Percentiles rank a stretch among this genome's conserved stretches.
Conservation (phyloP, 2,329 filamentous ascomycete genomes). For the Aspergillus novoparasiticus region DNA sequence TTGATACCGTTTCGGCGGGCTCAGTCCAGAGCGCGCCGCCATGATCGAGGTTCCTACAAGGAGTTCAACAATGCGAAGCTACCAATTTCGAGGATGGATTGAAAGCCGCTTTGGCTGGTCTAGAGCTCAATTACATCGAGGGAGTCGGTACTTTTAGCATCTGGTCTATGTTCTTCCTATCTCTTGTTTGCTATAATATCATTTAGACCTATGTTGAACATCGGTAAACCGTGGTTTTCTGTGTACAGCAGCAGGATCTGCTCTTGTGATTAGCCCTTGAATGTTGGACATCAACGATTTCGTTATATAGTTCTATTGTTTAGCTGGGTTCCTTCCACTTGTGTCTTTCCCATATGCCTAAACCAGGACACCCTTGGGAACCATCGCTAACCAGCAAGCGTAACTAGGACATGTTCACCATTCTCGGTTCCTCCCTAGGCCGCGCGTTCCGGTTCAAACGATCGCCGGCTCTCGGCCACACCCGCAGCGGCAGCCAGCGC, state of each 20-base stretch:
- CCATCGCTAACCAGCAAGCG: slow-evolving; percentile 5
- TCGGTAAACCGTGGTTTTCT: slow-evolving; percentile 3
- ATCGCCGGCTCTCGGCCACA: slow-evolving; percentile 38
- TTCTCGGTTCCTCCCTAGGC: slow-evolving; percentile 48
- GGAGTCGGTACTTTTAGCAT: slow-evolving; percentile 8
- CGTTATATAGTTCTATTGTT: slow-evolving; percentile 8
- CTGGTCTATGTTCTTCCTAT: slow-evolving; percentile 10
- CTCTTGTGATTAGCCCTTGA: slow-evolving; percentile 12
- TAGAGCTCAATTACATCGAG: slow-evolving; percentile 17
- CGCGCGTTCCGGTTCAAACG: slow-evolving; percentile 41
- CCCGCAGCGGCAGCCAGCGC: slow-evolving; percentile 31
- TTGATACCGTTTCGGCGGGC: slow-evolving; percentile 39
- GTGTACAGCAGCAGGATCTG: slow-evolving; percentile 1
- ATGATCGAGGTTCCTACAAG: slow-evolving; percentile 20
- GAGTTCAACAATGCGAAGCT: slow-evolving; percentile 27
- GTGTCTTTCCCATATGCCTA: not conserved
- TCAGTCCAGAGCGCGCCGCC: slow-evolving; percentile 28
- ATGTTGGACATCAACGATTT: slow-evolving; percentile 4
- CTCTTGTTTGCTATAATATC: slow-evolving; percentile 7
- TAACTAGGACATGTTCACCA: slow-evolving; percentile 50
- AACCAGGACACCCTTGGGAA: not conserved
- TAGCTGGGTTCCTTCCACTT: not conserved
- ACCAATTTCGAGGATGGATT: slow-evolving; percentile 41
- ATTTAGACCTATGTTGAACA: slow-evolving; percentile 11
- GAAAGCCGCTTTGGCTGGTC: slow-evolving; percentile 30